Evolutionary conservation across 768 basidiomycete genomes (phyloP), one percentile per base, ranked within the genome.

Genomic region (Paxillus involutus): DNA sequence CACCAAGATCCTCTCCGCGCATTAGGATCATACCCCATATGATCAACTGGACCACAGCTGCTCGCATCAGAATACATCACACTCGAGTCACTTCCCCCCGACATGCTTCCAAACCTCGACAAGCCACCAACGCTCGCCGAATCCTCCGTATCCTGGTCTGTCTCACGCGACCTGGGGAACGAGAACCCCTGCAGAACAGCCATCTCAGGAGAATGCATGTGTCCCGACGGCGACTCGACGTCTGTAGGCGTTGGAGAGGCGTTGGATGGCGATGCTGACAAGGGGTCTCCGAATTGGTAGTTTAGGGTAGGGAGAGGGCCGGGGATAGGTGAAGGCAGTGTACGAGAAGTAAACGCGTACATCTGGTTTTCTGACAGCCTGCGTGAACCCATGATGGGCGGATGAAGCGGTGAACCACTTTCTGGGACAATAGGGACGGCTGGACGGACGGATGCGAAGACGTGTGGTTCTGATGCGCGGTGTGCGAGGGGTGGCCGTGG

Each of bases 201-300:
- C 4, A 68, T 61, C 51, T 84, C 83, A 4, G 84, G 82, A 9
- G 84, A 84, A 45, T 60, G 60, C 49, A 63, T 6, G 6, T 59
- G 54, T 1, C 56, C 49, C 1, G 59, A 47, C 1, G 68, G 64
- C 3, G 69, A 63, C 26, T 71, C 71, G 0, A 56, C 29, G 2
- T 85, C 84, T 51, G 76, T 78, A 4, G 81, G 79, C 45, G 74
- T 73, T 12, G 79, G 76, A 14, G 83, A 82, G 16, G 75, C 66
- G 59, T 79, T 75, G 3, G 80, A 75, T 0, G 80, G 62, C 2
- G 73, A 61, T 6, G 64, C 74, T 3, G 78, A 78, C 47, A 73
- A 80, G 29, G 85, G 80, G 10, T 78, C 77, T 53, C 85, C 85
- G 58, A 87, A 87, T 44, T 82, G 82, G 72, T 83, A 86, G 51